Conservation (phyloP, 2,329 filamentous ascomycete species). For the Colletotrichum magnum region DNA sequence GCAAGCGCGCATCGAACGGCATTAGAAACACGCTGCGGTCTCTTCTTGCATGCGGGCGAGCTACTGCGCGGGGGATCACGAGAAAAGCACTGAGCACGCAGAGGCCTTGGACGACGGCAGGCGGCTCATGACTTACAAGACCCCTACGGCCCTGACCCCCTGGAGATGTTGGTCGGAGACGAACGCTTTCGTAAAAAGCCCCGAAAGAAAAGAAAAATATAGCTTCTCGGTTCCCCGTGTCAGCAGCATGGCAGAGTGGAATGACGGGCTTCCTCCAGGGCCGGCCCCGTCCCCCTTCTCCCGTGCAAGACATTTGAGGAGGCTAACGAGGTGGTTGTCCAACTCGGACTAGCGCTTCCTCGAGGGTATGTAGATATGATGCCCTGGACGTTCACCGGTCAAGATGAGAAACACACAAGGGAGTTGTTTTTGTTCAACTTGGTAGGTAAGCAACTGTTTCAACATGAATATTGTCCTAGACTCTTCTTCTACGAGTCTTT, state of each 20-base stretch:
- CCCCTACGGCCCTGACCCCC: too few relatives aligned
- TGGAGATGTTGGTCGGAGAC: not conserved
- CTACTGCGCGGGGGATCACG: constrained; percentile 9
- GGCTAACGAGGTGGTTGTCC: constrained; percentile 37
- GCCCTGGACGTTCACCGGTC: not conserved
- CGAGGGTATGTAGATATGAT: not conserved
- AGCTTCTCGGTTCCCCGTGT: not conserved
- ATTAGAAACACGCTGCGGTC: not conserved
- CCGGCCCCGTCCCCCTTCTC: not conserved
- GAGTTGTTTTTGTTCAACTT: not conserved
- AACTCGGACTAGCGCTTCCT: constrained; percentile 32
- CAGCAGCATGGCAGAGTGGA: not conserved
- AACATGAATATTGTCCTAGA: too few relatives aligned
- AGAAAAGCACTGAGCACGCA: constrained; percentile 12
- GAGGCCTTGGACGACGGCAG: not conserved
- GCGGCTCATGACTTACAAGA: not conserved
- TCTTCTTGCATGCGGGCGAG: constrained; percentile 20
- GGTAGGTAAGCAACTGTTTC: not conserved
- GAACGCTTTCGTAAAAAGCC: constrained; percentile 19
- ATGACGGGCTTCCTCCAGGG: not conserved
- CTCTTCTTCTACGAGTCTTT: too few relatives aligned
- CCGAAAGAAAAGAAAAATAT: constrained; percentile 26
- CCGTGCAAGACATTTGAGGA: constrained; percentile 22
- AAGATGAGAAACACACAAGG: not conserved
- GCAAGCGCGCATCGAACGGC: not conserved